phyloP scores from a whole-genome alignment of 495 filamentous ascomycete species.

The Sabuloglossum arenarium region DNA sequence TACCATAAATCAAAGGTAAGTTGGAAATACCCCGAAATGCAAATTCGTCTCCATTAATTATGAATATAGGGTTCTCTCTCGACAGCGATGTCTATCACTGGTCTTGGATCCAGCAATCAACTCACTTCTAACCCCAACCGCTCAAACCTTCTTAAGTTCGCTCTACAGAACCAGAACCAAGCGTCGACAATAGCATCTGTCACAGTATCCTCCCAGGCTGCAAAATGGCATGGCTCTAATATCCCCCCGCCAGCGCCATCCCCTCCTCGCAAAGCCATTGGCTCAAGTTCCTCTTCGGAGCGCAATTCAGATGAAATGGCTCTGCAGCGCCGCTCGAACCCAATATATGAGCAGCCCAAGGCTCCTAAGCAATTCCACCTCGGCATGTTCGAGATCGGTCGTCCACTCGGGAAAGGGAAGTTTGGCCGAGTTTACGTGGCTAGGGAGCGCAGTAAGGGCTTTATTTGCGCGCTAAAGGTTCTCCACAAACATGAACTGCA shows the following conservation, averaged over 20 bases:
- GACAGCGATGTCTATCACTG: constrained; percentile 28
- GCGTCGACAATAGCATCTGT: constrained; percentile 26
- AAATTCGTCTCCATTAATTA: not conserved
- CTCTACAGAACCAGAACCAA: constrained; percentile 50
- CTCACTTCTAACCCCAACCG: constrained; percentile 37
- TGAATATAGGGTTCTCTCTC: constrained; percentile 22
- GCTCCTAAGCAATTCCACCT: constrained; percentile 66
- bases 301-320: constrained; percentile 29
- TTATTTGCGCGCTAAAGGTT: constrained; percentile 93
- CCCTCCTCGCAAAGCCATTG: constrained; percentile 15
- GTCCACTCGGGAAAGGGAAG: constrained; percentile 90
- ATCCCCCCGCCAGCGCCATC: constrained; percentile 20
- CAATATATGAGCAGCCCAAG: constrained; percentile 36
- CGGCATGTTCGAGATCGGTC: constrained; percentile 97
- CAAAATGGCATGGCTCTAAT: constrained; percentile 29
- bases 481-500: constrained; percentile 88
- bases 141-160: constrained; percentile 59
- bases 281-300: constrained; percentile 18
- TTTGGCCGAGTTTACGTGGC: constrained; percentile 94
- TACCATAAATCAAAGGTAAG: constrained; percentile 53
- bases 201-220: constrained; percentile 43
- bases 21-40: not conserved
- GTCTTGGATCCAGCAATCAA: constrained; percentile 28
- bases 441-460: constrained; percentile 69
- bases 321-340: constrained; percentile 27